phyloP scores from a whole-genome alignment of 1,139 yeast genomes.

The Entelexis sorbosivorans region DNA sequence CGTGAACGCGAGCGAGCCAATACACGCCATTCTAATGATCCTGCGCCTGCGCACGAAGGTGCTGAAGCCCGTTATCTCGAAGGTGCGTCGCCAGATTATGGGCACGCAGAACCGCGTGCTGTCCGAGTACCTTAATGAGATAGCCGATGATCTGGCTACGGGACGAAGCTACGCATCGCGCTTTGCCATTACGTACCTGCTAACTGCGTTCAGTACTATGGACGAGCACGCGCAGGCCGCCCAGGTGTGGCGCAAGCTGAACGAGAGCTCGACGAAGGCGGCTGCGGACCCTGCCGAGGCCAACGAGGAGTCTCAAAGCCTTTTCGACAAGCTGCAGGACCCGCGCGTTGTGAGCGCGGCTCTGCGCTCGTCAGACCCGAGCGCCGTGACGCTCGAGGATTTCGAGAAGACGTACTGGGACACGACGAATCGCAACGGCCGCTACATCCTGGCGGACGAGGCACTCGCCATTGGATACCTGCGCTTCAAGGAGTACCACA shows the following conservation, averaged over 20 bases:
- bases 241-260: constrained; percentile 20
- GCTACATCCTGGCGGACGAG: constrained; percentile 21
- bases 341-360: constrained; percentile 24
- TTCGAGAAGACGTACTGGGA: constrained; percentile 18
- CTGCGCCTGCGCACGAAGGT: constrained; percentile 19
- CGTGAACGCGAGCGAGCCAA: constrained; percentile 20
- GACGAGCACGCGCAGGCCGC: constrained; percentile 19
- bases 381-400: constrained; percentile 20
- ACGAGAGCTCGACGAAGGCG: constrained; percentile 1
- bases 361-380: constrained; percentile 21
- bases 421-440: constrained; percentile 20
- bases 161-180: constrained; percentile 20
- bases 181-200: constrained; percentile 21
- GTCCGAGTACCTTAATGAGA: constrained; percentile 19
- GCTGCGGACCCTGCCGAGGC: neutral
- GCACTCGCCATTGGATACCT: constrained; percentile 21
- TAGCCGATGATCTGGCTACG: constrained; percentile 19
- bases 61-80: constrained; percentile 21
- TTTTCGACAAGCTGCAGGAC: constrained; percentile 16
- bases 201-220: constrained; percentile 23
- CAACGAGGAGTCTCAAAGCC: neutral
- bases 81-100: constrained; percentile 18
- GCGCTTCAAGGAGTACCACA: constrained; percentile 15
- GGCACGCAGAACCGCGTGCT: constrained; percentile 20
- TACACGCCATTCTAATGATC: constrained; percentile 22